Base-by-base conservation (phyloP, 2,329 filamentous ascomycete species). In the Polytolypa hystricis region DNA sequence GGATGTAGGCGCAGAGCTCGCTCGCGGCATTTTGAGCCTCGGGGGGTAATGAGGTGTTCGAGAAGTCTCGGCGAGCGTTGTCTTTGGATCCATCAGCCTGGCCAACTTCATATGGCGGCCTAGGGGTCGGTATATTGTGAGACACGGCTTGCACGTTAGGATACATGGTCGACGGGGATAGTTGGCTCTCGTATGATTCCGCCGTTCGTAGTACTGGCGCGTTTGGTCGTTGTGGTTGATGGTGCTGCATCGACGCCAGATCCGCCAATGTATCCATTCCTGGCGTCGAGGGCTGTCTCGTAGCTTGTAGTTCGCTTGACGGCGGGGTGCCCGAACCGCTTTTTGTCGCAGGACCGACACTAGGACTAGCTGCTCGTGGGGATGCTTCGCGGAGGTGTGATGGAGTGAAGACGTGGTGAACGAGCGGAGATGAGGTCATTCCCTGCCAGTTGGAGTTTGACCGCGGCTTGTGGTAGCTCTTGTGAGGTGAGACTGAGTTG, bases 191-290 rank as follows among this genome's bases (percentile, higher is more conserved):
- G 41, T 59, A 62, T 11, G 58, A 57, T 34, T 62, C 57, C n/a
- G 57, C 54, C 12, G 56, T 30, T 30, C 59, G 51, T 16, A 62
- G 42, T 28, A 60, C 51, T n/a, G 57, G 46, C 17, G 60, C 51
- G 35, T 55, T 64, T 27, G 55, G 51, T 19, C 58, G 57, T 37
- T 60, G 55, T 5, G 60, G 56, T 39, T 65, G 62, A 35, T 64
- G 64, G 37, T 61, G 61, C 48, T 67, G 65, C 56, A 66, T 63
- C 10, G 62, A 61, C 25, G 64, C 64, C 19, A 66, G 49, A 42
- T 69, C 65, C 18, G 64, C 64, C 37, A 68, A 48, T n/a, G 62
- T 61, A 42, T 68, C 65, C 56, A 69, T 66, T n/a, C 61, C 64
- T 2, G 61, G 57, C 4, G 64, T 65, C 9, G 65, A 64, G 2